Evolutionary conservation across 1,139 yeast species (phyloP).

Genomic region (Nadsonia starkeyi-henricii): DNA sequence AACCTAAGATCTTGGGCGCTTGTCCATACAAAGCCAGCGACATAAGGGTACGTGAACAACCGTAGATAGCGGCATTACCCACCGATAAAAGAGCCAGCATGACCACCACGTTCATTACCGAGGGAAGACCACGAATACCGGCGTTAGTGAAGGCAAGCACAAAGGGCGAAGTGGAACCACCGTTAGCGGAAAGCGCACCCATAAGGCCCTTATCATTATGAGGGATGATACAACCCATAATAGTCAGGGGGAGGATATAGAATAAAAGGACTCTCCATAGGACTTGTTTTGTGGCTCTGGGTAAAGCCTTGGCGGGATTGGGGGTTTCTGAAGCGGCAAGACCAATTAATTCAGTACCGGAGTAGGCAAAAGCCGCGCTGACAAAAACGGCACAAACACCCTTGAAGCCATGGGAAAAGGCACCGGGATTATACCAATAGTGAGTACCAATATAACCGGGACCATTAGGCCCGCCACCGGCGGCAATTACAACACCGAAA

Average conservation of each 20-base stretch:
- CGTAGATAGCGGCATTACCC: slow-evolving; percentile 67
- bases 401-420: slow-evolving; percentile 55
- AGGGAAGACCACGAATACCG: slow-evolving; percentile 47
- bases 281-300: slow-evolving; percentile 64
- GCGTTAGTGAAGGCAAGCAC: slow-evolving; percentile 51
- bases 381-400: slow-evolving; percentile 74
- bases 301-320: slow-evolving; percentile 49
- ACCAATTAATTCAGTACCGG: slow-evolving; percentile 75
- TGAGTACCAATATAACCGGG: slow-evolving; percentile 28
- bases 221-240: slow-evolving; percentile 55
- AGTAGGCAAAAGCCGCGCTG: slow-evolving; percentile 79
- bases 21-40: slow-evolving; percentile 56
- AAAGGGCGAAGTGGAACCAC: slow-evolving; percentile 55
- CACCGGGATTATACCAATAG: slow-evolving; percentile 31
- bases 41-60: slow-evolving; percentile 67
- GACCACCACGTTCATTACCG: slow-evolving; percentile 60
- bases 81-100: slow-evolving; percentile 55
- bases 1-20: slow-evolving; percentile 62
- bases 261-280: slow-evolving; percentile 58
- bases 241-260: slow-evolving; percentile 43
- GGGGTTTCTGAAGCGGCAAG: slow-evolving; percentile 51
- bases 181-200: slow-evolving; percentile 30
- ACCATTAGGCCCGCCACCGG: slow-evolving; percentile 59
- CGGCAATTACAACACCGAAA: slow-evolving; percentile 43
- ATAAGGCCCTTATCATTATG: slow-evolving; percentile 20